phyloP scores from a whole-genome alignment of 148 eudicot genomes.

The Tetragonia tetragonoides region DNA sequence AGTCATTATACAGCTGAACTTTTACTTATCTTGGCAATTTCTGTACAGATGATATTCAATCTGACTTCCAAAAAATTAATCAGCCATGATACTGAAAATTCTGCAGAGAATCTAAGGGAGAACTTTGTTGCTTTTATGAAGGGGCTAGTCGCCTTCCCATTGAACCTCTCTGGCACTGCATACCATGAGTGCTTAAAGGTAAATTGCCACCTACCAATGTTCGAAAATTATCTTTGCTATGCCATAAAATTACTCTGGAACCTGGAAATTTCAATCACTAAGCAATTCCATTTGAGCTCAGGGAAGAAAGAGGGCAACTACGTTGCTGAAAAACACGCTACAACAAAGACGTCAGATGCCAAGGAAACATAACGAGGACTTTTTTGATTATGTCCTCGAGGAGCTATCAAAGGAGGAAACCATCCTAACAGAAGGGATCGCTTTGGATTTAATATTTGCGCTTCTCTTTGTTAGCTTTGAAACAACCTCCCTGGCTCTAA shows the following conservation, averaged over 20 bases:
- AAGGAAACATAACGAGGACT: slow-evolving; percentile 54
- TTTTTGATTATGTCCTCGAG: slow-evolving; percentile 44
- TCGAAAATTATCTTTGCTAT: too few species aligned
- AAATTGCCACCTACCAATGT: not conserved
- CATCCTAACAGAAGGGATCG: slow-evolving; percentile 74
- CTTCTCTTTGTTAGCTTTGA: slow-evolving; percentile 91
- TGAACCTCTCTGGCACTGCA: slow-evolving; percentile 76
- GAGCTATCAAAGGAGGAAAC: slow-evolving; percentile 41
- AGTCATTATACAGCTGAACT: too few species aligned
- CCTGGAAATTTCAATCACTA: not conserved
- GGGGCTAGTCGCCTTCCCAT: slow-evolving; percentile 76
- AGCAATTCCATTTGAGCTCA: slow-evolving; percentile 25
- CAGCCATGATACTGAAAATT: too few species aligned
- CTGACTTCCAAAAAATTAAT: too few species aligned
- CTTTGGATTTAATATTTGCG: slow-evolving; percentile 87
- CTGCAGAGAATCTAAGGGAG: too few species aligned
- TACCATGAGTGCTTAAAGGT: slow-evolving; percentile 72
- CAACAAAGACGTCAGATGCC: slow-evolving; percentile 72
- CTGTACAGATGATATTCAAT: too few species aligned
- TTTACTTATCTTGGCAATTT: slow-evolving; percentile 13
- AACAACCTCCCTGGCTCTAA: slow-evolving; percentile 46
- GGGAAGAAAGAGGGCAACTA: slow-evolving; percentile 93
- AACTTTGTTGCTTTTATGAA: slow-evolving; percentile 11
- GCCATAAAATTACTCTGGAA: too few species aligned
- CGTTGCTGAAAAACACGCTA: slow-evolving; percentile 62